Conservation (phyloP, 2,329 filamentous ascomycete genomes). For the Bipolaris victoriae region DNA sequence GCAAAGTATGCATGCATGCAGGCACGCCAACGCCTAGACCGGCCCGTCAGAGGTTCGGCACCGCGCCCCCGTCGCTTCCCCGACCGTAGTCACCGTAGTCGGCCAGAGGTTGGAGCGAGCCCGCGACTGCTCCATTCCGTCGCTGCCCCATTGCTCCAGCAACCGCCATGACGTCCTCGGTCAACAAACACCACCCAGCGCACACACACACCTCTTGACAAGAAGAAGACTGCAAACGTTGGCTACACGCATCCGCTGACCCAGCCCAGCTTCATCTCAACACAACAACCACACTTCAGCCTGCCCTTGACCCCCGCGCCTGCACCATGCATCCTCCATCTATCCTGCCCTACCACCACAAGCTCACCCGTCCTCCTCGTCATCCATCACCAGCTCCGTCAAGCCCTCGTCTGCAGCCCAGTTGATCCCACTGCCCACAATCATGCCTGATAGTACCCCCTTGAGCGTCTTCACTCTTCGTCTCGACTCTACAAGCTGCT, state of each 20-base stretch:
- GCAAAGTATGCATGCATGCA: background rate
- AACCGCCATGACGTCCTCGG: slow-evolving; percentile 14
- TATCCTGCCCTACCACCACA: background rate
- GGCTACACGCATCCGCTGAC: background rate
- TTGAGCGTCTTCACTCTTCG: slow-evolving; percentile 77
- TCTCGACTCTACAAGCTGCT: slow-evolving; percentile 65
- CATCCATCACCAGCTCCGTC: slow-evolving; percentile 74
- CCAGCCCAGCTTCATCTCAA: background rate
- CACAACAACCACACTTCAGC: background rate
- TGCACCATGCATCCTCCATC: background rate
- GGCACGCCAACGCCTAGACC: background rate
- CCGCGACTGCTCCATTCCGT: background rate
- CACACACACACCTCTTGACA: background rate
- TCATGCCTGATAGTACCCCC: slow-evolving; percentile 75
- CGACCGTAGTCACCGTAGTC: background rate
- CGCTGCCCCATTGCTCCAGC: slow-evolving; percentile 14
- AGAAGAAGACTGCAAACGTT: background rate
- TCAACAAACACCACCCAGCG: slow-evolving; percentile 18
- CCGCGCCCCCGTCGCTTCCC: background rate
- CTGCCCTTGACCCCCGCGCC: background rate
- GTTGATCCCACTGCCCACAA: slow-evolving; percentile 81
- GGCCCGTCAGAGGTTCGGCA: slow-evolving; percentile 3
- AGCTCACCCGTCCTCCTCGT: slow-evolving; percentile 52
- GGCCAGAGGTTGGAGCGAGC: background rate
- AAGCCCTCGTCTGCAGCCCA: slow-evolving; percentile 76